These are phyloP conservation scores for Podaxis sp. DNA, from an alignment of 768 basidiomycete genomes.

Conservation along the genomic window DNA sequence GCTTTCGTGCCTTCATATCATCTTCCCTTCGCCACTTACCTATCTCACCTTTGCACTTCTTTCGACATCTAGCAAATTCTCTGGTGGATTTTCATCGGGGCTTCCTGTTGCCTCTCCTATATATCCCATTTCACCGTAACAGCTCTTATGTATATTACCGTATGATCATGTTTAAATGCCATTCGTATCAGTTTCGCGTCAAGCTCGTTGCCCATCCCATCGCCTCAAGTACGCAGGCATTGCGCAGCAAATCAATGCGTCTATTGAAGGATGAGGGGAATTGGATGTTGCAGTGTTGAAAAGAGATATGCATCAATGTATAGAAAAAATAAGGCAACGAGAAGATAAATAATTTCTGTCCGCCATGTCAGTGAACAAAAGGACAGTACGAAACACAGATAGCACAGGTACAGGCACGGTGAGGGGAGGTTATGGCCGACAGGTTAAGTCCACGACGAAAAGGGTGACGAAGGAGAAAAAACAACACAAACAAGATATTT, in stretches of 20 bases:
- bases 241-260: background rate
- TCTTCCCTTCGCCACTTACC: background rate
- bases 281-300: conserved; percentile 7
- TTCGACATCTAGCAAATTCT: conserved; percentile 12
- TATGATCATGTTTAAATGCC: conserved; percentile 20
- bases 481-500: conserved; percentile 3
- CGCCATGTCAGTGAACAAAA: conserved; percentile 9
- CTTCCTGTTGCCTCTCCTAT: conserved; percentile 5
- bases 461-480: conserved; percentile 7
- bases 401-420: conserved; percentile 1
- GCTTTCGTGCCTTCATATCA: conserved; percentile 2
- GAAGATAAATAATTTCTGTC: background rate
- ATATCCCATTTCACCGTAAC: conserved; percentile 7
- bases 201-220: background rate
- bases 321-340: conserved; percentile 11
- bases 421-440: background rate
- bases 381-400: background rate
- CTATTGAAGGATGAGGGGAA: conserved; percentile 3
- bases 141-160: conserved; percentile 14
- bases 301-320: conserved; percentile 9
- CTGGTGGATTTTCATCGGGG: conserved; percentile 14
- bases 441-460: conserved; percentile 1
- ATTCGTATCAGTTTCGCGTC: background rate
- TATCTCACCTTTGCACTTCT: background rate
- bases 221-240: background rate